Conservation (phyloP, 2,329 filamentous ascomycete genomes). For the Trichothecium sympodiale region DNA sequence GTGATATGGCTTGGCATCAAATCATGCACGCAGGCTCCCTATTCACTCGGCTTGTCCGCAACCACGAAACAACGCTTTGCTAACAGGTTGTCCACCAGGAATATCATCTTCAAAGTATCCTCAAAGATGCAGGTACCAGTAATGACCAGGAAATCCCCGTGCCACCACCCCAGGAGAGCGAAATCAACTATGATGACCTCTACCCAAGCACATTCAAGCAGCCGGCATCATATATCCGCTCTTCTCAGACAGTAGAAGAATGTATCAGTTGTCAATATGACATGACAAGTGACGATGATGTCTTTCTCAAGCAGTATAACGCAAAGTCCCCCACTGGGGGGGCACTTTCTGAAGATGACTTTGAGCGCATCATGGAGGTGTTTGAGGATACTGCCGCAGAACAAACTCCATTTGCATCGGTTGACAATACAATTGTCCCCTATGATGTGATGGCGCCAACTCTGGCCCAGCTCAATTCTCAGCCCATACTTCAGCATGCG, state of each 20-base stretch:
- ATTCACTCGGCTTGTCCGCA: too few relatives aligned
- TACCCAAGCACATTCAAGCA: slow-evolving; percentile 73
- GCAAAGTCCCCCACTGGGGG: slow-evolving; percentile 52
- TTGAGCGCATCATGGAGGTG: slow-evolving; percentile 88
- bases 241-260: slow-evolving; percentile 96
- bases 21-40: slow-evolving; percentile 1
- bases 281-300: slow-evolving; percentile 84
- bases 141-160: slow-evolving; percentile 54
- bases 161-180: slow-evolving; percentile 51
- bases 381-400: slow-evolving; percentile 80
- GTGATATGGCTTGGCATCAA: slow-evolving; percentile 25
- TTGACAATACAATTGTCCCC: slow-evolving; percentile 76
- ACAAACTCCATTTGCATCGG: slow-evolving; percentile 78
- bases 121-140: slow-evolving; percentile 43
- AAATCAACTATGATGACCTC: slow-evolving; percentile 76
- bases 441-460: slow-evolving; percentile 67
- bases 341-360: slow-evolving; percentile 77
- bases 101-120: slow-evolving; percentile 85
- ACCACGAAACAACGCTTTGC: not conserved
- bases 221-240: slow-evolving; percentile 89
- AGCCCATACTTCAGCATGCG: slow-evolving; percentile 45
- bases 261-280: slow-evolving; percentile 85
- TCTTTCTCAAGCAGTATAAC: slow-evolving; percentile 77
- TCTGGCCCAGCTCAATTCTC: slow-evolving; percentile 39
- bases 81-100: slow-evolving; percentile 47